Evolutionary conservation across 2,329 filamentous ascomycete genomes (phyloP).

Genomic region (Aspergillus alliaceus): DNA sequence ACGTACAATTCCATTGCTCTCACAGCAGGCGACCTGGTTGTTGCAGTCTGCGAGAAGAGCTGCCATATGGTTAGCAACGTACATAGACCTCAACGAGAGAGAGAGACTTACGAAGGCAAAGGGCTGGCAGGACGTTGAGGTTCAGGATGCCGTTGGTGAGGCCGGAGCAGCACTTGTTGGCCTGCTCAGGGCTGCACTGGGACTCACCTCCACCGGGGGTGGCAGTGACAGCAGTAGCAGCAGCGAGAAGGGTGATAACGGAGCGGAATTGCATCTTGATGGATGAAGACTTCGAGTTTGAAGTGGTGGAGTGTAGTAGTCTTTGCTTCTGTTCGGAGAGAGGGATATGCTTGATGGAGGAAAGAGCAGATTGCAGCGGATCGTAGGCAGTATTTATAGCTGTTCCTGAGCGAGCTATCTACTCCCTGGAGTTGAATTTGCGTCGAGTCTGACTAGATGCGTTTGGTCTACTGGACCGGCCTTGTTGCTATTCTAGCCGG

Average conservation of each 20-base stretch:
- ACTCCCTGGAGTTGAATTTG: neutral
- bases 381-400: neutral
- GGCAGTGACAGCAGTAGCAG: neutral
- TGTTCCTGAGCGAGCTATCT: neutral
- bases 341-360: too few species aligned
- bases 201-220: neutral
- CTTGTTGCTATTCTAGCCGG: neutral
- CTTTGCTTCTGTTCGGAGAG: too few species aligned
- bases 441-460: neutral
- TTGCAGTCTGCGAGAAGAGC: neutral
- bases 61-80: neutral
- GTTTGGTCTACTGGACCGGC: neutral
- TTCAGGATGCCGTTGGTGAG: neutral
- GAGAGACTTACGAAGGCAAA: neutral
- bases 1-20: neutral
- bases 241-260: neutral
- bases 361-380: neutral
- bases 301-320: neutral
- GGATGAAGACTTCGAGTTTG: neutral
- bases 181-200: neutral
- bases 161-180: neutral
- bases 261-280: neutral
- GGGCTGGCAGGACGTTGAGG: neutral
- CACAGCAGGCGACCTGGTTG: neutral
- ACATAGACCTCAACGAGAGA: neutral